Evolutionary conservation across 331 rosid genomes (phyloP).

Genomic region (Acacia pycnantha): DNA sequence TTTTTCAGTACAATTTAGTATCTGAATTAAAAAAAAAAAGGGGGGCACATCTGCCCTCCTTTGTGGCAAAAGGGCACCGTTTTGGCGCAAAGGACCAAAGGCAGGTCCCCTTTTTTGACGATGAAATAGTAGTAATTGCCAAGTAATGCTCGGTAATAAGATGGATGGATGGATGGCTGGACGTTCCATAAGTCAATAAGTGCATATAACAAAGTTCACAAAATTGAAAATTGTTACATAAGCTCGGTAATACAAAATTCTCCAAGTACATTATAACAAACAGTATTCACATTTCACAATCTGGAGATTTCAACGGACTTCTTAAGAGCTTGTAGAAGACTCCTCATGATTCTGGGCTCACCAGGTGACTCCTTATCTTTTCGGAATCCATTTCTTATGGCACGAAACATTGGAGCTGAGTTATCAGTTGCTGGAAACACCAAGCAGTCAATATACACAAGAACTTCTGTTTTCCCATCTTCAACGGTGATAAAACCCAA

Average conservation of each 20-base stretch:
- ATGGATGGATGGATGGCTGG: no score
- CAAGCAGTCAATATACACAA: constrained; percentile 81
- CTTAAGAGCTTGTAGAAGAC: constrained; percentile 76
- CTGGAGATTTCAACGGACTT: constrained; percentile 76
- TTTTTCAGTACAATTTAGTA: no score
- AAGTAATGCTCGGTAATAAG: not conserved
- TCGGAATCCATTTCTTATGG: constrained; percentile 70
- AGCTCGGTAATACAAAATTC: not conserved
- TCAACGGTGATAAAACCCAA: constrained; percentile 78
- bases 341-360: constrained; percentile 92
- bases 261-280: not conserved
- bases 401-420: constrained; percentile 80
- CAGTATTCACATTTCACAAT: constrained; percentile 50
- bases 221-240: not conserved
- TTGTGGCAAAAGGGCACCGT: no score
- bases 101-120: not conserved
- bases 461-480: constrained; percentile 84
- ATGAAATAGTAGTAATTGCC: not conserved
- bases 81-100: no score
- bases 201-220: not conserved
- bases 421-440: constrained; percentile 59
- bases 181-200: not conserved
- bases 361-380: constrained; percentile 77
- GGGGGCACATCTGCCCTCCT: no score
- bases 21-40: no score